Evolutionary conservation across 228 moss, liverwort and hornwort species (phyloP), one percentile per base, ranked within the genome.

Genomic region (Sphagnum fallax): DNA sequence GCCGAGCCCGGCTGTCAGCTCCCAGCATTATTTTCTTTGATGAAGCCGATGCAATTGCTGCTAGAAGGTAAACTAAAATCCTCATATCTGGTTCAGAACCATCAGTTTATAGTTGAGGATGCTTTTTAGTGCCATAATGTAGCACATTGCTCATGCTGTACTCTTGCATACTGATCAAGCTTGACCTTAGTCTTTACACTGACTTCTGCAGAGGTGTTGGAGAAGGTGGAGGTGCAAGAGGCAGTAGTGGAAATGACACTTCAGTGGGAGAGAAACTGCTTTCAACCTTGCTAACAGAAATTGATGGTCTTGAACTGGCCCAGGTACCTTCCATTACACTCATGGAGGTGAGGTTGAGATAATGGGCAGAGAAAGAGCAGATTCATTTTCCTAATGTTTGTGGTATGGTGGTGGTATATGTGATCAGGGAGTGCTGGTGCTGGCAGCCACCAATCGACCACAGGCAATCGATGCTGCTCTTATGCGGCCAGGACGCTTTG

Each of bases 11-110:
- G 71, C 64, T 91, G 65, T 91, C 92, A 75, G 82, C 93, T 71
- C 98, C 98, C 7, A 93, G 93, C 80, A 93, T 98, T 66, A 89
- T 98, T 9, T 93, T 93, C 70, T 98, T 98, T 74, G 93, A 98
- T 67, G 98, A 98, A 77, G 87, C 90, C 66, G 98, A 98, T 79
- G 87, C 86, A 51, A 77, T 98, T 73, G 98, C 90, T 73, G 81
- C 90, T 50, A 82, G 91, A 75, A 88, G 98, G 98, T 98, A 67
- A 69, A 52, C 32, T 32, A 32, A 32, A 32, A 32, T 32, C 32
- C 2, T 32, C 32, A 32, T 32, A 32, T 32, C 32, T 32, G 32
- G 14, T 16, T 16, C 5, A 61, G 5, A 61, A 32, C 32, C 32
- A 32, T 32, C 32, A 32, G 2, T 32, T 32, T 32, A 32, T 32